These are phyloP conservation scores for Amylocystis lapponica DNA, from an alignment of 768 basidiomycete genomes.

Conservation along the genomic window DNA sequence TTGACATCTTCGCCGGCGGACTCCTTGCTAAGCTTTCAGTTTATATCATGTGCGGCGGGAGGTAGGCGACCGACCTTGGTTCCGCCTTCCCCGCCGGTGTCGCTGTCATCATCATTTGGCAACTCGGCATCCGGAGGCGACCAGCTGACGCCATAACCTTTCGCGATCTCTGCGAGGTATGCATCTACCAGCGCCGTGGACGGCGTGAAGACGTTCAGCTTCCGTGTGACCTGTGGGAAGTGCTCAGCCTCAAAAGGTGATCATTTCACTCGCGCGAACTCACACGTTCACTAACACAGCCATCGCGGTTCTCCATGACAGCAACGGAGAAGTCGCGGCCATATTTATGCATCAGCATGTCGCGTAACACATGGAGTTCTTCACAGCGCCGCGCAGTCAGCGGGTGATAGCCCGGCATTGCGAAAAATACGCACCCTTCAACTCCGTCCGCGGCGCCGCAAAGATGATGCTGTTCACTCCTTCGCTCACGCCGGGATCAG, in stretches of 20 bases:
- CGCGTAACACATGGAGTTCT: slow-evolving; percentile 89
- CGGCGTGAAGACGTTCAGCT: slow-evolving; percentile 67
- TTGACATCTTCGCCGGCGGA: slow-evolving; percentile 2
- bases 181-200: slow-evolving; percentile 73
- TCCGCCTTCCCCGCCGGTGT: slow-evolving; percentile 27
- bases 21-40: slow-evolving; percentile 6
- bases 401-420: neutral
- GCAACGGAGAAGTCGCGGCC: slow-evolving; percentile 83
- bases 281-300: slow-evolving; percentile 80
- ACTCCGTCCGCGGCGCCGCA: slow-evolving; percentile 86
- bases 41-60: neutral
- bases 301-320: slow-evolving; percentile 82
- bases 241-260: neutral
- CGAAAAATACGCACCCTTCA: slow-evolving; percentile 56
- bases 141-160: slow-evolving; percentile 78
- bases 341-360: slow-evolving; percentile 94
- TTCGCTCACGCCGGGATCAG: slow-evolving; percentile 83
- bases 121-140: slow-evolving; percentile 28
- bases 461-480: slow-evolving; percentile 85
- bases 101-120: slow-evolving; percentile 22
- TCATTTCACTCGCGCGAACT: slow-evolving; percentile 18
- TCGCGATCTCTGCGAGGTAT: slow-evolving; percentile 86
- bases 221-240: slow-evolving; percentile 58
- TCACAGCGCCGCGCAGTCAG: neutral
- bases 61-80: slow-evolving; percentile 30